Base-by-base conservation (phyloP, 495 filamentous ascomycete species). In the Friedmanniomyces simplex region DNA sequence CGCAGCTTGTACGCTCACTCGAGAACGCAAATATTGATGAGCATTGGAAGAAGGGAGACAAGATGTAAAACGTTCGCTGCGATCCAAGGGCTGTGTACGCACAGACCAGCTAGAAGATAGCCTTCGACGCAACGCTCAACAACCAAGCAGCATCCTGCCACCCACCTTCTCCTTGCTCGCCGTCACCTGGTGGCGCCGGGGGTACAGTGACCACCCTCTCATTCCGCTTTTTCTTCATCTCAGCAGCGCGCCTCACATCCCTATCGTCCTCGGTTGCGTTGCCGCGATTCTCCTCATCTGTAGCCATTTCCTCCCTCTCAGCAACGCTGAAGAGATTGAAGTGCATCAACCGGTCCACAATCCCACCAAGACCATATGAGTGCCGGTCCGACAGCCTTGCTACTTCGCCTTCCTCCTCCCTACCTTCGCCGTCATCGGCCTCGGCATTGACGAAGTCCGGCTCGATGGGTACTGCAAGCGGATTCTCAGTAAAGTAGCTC, bases 101-200 rank as follows among this genome's bases (percentile, higher is more conserved):
- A n/a, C n/a, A n/a, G n/a, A n/a, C n/a, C 34, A 37, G 18, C 58
- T 61, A 62, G 50, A 58, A 62, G 11, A 58, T 37, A 22, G 87
- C 82, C 59, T 83, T 87, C 36, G 81, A 84, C 22, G 87, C 84
- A 50, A 91, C 81, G 47, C 81, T 83, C 50, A 95, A 72, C 57
- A 96, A 70, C 90, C 88, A 96, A 25, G 84, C 79, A 36, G 87
- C 89, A 73, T 95, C 90, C 57, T 84, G 79, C 89, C 87, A 94
- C 14, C 83, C 81, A 13, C 74, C 76, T 50, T 82, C 74, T 30
- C 75, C 49, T 50, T 53, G 28, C 43, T 13, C 54, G 2, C 26
- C 57, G 55, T 14, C 68, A 46, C 16, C 47, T 7, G 42, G 60
- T 64, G 28, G 58, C 66, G 68, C 50, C 11, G 32, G 53, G 5